A percentile compares a stretch with the other conserved stretches of the same genome.
Evolutionary conservation across 75 land plant genomes (phyloP).

Genomic region (Picea glauca): DNA sequence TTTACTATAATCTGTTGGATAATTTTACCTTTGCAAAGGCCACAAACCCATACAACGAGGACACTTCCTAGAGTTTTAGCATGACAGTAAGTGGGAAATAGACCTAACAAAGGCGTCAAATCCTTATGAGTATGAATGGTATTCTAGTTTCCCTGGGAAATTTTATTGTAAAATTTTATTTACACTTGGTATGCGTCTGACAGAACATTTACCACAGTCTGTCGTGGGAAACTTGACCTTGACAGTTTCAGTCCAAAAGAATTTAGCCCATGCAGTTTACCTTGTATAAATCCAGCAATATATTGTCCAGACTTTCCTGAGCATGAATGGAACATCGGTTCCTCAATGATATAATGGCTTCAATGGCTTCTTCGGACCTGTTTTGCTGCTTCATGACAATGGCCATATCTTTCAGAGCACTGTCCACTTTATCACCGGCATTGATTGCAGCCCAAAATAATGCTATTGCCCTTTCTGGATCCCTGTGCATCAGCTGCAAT

Average conservation of each 20-base stretch:
- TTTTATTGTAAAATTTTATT: no score
- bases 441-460: constrained; percentile 98
- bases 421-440: constrained; percentile 94
- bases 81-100: no score
- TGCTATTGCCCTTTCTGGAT: constrained; percentile 88
- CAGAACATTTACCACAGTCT: no score
- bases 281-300: constrained; percentile 93
- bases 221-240: no score
- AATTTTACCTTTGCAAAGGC: no score
- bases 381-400: constrained; percentile 99
- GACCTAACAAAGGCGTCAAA: no score
- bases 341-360: constrained; percentile 92
- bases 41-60: no score
- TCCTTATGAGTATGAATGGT: no score
- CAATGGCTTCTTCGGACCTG: constrained; percentile 93
- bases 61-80: no score
- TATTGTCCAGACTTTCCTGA: constrained; percentile 94
- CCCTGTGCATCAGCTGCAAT: constrained; percentile 85
- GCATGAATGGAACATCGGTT: constrained; percentile 91
- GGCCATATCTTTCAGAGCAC: constrained; percentile 98
- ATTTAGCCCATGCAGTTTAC: constrained; percentile 21
- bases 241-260: neutral
- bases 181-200: no score
- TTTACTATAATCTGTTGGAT: no score
- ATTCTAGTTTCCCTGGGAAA: no score